Percentiles rank a stretch among this genome's conserved stretches.
Evolutionary conservation across 345 rosid species (phyloP).

Genomic region (Nasturtium officinale): DNA sequence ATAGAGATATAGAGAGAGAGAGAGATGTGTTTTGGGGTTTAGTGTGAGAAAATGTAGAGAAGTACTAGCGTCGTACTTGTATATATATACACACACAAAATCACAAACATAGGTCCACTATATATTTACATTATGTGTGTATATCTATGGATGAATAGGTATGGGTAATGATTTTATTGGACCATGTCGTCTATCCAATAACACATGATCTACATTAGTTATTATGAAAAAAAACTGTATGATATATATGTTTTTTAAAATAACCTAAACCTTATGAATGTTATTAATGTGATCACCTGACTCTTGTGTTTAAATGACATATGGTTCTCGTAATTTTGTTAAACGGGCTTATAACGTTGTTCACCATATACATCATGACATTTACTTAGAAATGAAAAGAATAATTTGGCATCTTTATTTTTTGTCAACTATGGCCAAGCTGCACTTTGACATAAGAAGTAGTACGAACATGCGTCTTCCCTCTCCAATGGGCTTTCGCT

Average conservation of each 20-base stretch:
- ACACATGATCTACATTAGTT: slow-evolving; percentile 8
- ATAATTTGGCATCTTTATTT: not conserved
- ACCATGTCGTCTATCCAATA: slow-evolving; percentile 34
- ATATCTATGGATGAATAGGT: slow-evolving; percentile 20
- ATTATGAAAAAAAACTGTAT: not conserved
- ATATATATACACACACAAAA: slow-evolving; percentile 24
- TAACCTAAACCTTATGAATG: not conserved
- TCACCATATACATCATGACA: not conserved
- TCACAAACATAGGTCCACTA: slow-evolving; percentile 34
- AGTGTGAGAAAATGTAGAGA: slow-evolving; percentile 21
- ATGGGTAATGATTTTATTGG: slow-evolving; percentile 26
- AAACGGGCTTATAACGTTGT: not conserved
- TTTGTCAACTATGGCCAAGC: slow-evolving; percentile 17
- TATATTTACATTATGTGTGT: slow-evolving; percentile 1
- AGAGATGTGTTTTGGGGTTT: slow-evolving; percentile 28
- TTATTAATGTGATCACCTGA: too few species aligned
- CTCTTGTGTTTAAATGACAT: not conserved
- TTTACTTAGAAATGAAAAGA: not conserved
- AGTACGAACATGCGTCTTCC: slow-evolving; percentile 36
- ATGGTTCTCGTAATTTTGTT: not conserved
- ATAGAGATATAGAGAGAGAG: too few species aligned
- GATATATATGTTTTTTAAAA: not conserved
- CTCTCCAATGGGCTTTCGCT: slow-evolving; percentile 10
- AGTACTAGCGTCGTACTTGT: slow-evolving; percentile 40
- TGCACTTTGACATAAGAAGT: slow-evolving; percentile 37